phyloP scores from a whole-genome alignment of 2,329 filamentous ascomycete genomes.

The Diaporthe eres region DNA sequence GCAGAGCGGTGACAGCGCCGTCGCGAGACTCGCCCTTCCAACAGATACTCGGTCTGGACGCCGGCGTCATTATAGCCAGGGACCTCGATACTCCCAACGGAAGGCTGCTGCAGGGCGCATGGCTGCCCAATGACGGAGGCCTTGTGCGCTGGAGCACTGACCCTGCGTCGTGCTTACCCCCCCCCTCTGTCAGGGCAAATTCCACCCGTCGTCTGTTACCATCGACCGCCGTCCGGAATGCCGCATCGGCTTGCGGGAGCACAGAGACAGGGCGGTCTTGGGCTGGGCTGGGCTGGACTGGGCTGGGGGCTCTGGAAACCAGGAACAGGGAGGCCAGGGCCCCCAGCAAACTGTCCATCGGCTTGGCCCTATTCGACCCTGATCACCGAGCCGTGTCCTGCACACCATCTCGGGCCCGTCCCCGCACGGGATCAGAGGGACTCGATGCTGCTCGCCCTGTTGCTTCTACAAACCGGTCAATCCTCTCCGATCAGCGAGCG shows the following conservation, averaged over 20 bases:
- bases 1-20: slow-evolving; percentile 29
- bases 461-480: slow-evolving; percentile 34
- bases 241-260: slow-evolving; percentile 29
- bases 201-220: slow-evolving; percentile 23
- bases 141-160: slow-evolving; percentile 6
- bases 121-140: slow-evolving; percentile 35
- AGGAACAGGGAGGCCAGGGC: not conserved
- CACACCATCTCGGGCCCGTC: slow-evolving; percentile 37
- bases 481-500: slow-evolving; percentile 1
- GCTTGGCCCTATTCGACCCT: slow-evolving; percentile 36
- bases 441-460: slow-evolving; percentile 31
- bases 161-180: slow-evolving; percentile 12
- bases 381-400: slow-evolving; percentile 27
- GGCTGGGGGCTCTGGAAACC: not conserved
- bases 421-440: slow-evolving; percentile 29
- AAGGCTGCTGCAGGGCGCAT: slow-evolving; percentile 38
- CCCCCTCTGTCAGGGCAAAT: slow-evolving; percentile 26
- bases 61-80: slow-evolving; percentile 33
- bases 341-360: slow-evolving; percentile 20
- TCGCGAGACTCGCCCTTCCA: slow-evolving; percentile 26
- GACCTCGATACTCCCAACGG: slow-evolving; percentile 33
- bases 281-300: slow-evolving; percentile 13
- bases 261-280: slow-evolving; percentile 15
- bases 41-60: slow-evolving; percentile 14
- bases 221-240: slow-evolving; percentile 32